A percentile compares a stretch with the other conserved stretches of the same genome.
Conservation (phyloP, 1,284 basidiomycete species). For the Schizophyllum amplum region DNA sequence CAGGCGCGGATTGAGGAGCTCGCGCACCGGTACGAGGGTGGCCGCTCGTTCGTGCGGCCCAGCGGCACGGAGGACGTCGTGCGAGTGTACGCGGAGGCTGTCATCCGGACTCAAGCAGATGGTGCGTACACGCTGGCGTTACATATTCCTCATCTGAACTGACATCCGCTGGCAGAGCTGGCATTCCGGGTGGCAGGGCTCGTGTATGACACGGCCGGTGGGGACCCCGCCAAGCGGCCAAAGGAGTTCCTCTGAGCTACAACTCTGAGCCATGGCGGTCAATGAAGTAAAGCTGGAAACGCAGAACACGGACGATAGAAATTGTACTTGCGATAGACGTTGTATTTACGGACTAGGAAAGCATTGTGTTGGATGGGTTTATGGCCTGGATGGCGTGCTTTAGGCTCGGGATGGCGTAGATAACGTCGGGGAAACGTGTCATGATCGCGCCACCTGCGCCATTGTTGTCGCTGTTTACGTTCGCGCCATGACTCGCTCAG, state of each 20-base stretch:
- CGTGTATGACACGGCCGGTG: slow-evolving; percentile 74
- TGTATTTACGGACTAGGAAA: not conserved
- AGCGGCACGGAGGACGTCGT: slow-evolving; percentile 99
- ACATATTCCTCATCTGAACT: too few relatives aligned
- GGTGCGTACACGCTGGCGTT: slow-evolving; percentile 41
- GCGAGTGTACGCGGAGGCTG: slow-evolving; percentile 94
- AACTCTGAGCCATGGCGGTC: too few relatives aligned
- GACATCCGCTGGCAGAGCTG: slow-evolving; percentile 48
- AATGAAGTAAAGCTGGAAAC: too few relatives aligned
- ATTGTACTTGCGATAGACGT: too few relatives aligned
- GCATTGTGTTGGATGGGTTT: not conserved
- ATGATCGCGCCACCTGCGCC: not conserved
- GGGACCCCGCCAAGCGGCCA: slow-evolving; percentile 58
- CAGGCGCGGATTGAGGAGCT: slow-evolving; percentile 87
- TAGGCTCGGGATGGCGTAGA: not conserved
- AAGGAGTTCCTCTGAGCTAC: slow-evolving; percentile 48
- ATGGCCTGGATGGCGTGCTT: not conserved
- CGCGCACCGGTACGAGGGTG: slow-evolving; percentile 74
- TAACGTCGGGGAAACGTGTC: not conserved
- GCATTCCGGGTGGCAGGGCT: slow-evolving; percentile 78
- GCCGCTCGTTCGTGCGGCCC: slow-evolving; percentile 90
- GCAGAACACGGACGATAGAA: too few relatives aligned
- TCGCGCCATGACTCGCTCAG: not conserved
- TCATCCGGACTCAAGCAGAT: slow-evolving; percentile 67
- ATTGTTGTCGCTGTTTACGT: not conserved